phyloP scores from a whole-genome alignment of 1,284 basidiomycete genomes.

The Amylostereum chailletii region DNA sequence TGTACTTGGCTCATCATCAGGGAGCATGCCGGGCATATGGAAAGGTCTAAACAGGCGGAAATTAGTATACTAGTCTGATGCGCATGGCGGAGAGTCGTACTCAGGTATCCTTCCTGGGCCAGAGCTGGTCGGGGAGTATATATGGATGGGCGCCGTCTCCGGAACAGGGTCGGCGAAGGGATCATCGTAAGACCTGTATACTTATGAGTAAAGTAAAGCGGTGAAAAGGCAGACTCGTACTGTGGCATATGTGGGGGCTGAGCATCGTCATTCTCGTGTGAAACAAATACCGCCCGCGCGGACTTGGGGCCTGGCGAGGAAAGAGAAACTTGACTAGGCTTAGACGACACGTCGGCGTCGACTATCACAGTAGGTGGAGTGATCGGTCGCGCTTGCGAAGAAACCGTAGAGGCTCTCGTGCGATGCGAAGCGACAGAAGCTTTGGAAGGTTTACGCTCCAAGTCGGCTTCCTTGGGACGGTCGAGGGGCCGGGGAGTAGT shows the following conservation, averaged over 20 bases:
- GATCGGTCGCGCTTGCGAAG: slow-evolving; percentile 13
- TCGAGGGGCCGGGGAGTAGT: slow-evolving; percentile 6
- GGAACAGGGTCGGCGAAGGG: slow-evolving; percentile 7
- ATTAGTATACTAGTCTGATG: too few relatives aligned
- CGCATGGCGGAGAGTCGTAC: too few relatives aligned
- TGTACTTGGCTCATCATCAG: too few relatives aligned
- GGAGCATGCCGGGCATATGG: too few relatives aligned
- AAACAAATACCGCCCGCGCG: not conserved
- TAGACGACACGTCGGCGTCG: slow-evolving; percentile 8
- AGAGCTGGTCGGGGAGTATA: not conserved
- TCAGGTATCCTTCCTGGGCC: too few relatives aligned
- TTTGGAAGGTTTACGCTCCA: slow-evolving; percentile 10
- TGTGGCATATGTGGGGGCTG: not conserved
- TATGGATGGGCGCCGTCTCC: not conserved
- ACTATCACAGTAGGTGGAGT: slow-evolving; percentile 6
- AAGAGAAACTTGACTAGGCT: slow-evolving; percentile 11
- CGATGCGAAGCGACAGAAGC: slow-evolving; percentile 5
- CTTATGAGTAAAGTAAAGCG: not conserved
- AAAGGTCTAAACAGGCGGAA: too few relatives aligned
- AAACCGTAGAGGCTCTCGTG: slow-evolving; percentile 12
- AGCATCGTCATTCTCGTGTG: slow-evolving; percentile 1
- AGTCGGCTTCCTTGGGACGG: slow-evolving; percentile 12
- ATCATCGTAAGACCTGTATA: slow-evolving; percentile 2
- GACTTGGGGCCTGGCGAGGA: slow-evolving; percentile 2
- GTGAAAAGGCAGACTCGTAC: not conserved